These are phyloP conservation scores for Podaxis rugospora DNA, from an alignment of 768 basidiomycete species.

Conservation along the genomic window DNA sequence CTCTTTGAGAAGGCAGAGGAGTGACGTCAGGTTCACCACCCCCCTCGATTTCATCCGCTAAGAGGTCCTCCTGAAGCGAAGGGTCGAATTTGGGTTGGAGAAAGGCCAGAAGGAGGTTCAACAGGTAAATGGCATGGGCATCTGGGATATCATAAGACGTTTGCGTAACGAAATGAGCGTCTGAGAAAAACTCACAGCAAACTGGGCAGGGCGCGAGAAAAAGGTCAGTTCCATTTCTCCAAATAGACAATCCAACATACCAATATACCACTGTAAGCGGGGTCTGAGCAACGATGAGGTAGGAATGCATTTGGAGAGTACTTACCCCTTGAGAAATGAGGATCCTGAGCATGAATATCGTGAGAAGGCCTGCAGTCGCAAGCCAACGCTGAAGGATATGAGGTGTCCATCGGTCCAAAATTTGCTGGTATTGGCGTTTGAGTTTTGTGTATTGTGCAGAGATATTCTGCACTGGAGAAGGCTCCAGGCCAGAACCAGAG, in stretches of 20 bases:
- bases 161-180: background rate
- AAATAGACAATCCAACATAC: constrained; percentile 41
- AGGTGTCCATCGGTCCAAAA: constrained; percentile 91
- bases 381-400: constrained; percentile 89
- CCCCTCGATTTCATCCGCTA: constrained; percentile 94
- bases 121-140: constrained; percentile 90
- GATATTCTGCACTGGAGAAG: constrained; percentile 45
- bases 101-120: constrained; percentile 96
- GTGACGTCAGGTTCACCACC: constrained; percentile 60
- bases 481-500: constrained; percentile 38
- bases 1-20: constrained; percentile 63
- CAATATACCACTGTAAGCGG: constrained; percentile 79
- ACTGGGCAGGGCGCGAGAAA: constrained; percentile 31
- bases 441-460: constrained; percentile 43
- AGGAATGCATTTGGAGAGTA: constrained; percentile 14
- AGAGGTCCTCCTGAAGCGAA: constrained; percentile 86
- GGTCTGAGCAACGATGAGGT: background rate
- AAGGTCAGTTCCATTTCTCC: constrained; percentile 1
- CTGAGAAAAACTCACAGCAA: constrained; percentile 54
- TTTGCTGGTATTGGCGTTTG: constrained; percentile 80
- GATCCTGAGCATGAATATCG: constrained; percentile 81
- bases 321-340: constrained; percentile 86
- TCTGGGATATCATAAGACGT: constrained; percentile 31
- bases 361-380: constrained; percentile 62
- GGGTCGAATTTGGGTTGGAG: constrained; percentile 98